These are phyloP conservation scores for Echinochloa phyllopogon DNA, from an alignment of 176 grass and related monocot genomes.

Conservation along the genomic window DNA sequence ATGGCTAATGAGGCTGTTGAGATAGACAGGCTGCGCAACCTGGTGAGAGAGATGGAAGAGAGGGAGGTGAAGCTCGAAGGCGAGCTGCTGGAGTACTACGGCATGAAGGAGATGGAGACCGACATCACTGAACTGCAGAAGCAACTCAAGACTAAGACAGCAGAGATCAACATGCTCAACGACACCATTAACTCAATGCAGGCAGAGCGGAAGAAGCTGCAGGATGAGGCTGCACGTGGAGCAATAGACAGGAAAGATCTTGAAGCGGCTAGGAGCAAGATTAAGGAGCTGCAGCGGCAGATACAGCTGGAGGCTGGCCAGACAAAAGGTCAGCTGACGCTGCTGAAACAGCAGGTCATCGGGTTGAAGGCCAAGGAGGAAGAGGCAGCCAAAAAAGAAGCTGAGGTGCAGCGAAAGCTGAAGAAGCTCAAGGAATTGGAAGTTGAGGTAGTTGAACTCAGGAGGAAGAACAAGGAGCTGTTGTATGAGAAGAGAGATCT, in stretches of 20 bases:
- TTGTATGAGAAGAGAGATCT: conserved; percentile 94
- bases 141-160: conserved; percentile 83
- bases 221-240: conserved; percentile 54
- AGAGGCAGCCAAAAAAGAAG: conserved; percentile 70
- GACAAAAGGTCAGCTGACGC: conserved; percentile 82
- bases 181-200: conserved; percentile 73
- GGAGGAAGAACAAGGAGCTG: conserved; percentile 92
- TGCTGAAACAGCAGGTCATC: conserved; percentile 91
- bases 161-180: conserved; percentile 83
- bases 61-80: conserved; percentile 88
- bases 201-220: conserved; percentile 79
- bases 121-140: conserved; percentile 78
- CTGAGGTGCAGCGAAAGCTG: conserved; percentile 74
- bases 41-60: conserved; percentile 73
- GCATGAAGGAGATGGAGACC: conserved; percentile 89
- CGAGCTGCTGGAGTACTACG: conserved; percentile 85
- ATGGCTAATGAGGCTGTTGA: conserved; percentile 55
- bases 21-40: conserved; percentile 65
- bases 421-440: conserved; percentile 81
- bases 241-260: conserved; percentile 55
- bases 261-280: conserved; percentile 64
- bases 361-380: conserved; percentile 77
- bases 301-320: conserved; percentile 75
- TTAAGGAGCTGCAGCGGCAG: conserved; percentile 87
- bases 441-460: conserved; percentile 82